Base-by-base conservation (phyloP, 2,329 filamentous ascomycete genomes). In the Aspergillus spinulosporus region DNA sequence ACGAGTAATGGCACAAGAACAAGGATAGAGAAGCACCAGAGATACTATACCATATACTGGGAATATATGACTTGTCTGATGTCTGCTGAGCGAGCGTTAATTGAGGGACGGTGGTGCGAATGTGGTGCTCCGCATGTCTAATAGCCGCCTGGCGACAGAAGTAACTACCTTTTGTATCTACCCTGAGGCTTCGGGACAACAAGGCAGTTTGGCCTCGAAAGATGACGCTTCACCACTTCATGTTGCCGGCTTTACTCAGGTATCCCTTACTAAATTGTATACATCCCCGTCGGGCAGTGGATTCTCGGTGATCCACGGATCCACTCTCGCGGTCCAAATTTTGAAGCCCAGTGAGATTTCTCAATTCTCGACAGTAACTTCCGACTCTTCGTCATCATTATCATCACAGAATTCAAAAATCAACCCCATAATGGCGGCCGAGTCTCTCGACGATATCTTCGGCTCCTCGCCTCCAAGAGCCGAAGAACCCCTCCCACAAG, bases 361-460 rank as follows among this genome's bases (percentile, higher is more conserved):
- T 37, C 34, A 42, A 42, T 6, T 21, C 15, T 21, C 21, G 21
- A 21, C 21, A 21, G 21, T 21, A 21, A 21, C 21, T 21, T 21
- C 6, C 28, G 3, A 36, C 26, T 47, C 49, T 43, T 32, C 50
- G 36, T 9, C 32, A 12, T 26, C 50, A 28, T 21, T 12, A 52
- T 29, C 43, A 9, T 5, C 11, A 43, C 32, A 46, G 2, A 21
- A 21, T 21, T 39, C 34, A 32, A 43, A 46, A 32, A 47, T 52
- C 21, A 21, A 21, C 14, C 31, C 12, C 26, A 49, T 37, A 50
- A 53, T 54, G 51, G 52, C 45, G 21, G 14, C 44, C 50, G 43
- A 39, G 7, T 68, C 67, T 4, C 68, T 76, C 9, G 74, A 76
- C 58, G 74, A 76, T 56, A 73, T 76, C 63, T 76, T 76, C 61